Percentiles rank a stretch among this genome's conserved stretches.
Conservation (phyloP, 805 yeast genomes). For the Hemisphaericaspora nanyangensis region DNA sequence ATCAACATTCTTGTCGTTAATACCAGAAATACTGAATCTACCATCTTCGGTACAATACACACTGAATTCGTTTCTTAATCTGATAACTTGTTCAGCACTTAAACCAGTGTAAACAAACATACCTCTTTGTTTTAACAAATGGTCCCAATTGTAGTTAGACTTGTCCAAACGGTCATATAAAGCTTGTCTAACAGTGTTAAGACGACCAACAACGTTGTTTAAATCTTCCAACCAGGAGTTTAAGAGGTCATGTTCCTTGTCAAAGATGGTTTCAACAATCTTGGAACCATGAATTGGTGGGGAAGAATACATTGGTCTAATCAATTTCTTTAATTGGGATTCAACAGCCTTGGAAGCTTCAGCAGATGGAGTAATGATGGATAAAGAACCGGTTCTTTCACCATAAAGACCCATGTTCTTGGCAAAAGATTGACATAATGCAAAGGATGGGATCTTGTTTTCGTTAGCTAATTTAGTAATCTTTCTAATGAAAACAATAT, state of each 20-base stretch:
- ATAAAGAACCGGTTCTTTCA: conserved; percentile 72
- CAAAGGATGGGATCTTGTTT: conserved; percentile 47
- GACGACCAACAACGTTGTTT: conserved; percentile 71
- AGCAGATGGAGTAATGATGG: conserved; percentile 54
- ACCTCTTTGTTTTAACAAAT: conserved; percentile 84
- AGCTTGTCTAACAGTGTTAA: conserved; percentile 64
- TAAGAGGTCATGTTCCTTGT: conserved; percentile 46
- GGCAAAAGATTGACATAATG: conserved; percentile 50
- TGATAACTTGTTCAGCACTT: conserved; percentile 61
- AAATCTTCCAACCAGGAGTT: conserved; percentile 81
- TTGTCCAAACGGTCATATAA: conserved; percentile 62
- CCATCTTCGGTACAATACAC: conserved; percentile 90
- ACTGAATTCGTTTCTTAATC: conserved; percentile 65
- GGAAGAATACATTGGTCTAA: conserved; percentile 85
- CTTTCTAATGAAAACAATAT: conserved; percentile 47
- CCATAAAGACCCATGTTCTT: conserved; percentile 49
- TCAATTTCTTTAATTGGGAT: conserved; percentile 78
- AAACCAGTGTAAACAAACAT: conserved; percentile 95
- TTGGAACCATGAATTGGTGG: conserved; percentile 95
- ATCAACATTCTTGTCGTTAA: conserved; percentile 75
- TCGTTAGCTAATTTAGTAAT: conserved; percentile 47
- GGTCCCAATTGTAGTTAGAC: conserved; percentile 75
- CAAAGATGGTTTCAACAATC: conserved; percentile 74
- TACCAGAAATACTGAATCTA: conserved; percentile 86
- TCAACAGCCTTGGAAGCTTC: conserved; percentile 52